Conservation (phyloP, 768 basidiomycete genomes). For the Tulasnella sp. region DNA sequence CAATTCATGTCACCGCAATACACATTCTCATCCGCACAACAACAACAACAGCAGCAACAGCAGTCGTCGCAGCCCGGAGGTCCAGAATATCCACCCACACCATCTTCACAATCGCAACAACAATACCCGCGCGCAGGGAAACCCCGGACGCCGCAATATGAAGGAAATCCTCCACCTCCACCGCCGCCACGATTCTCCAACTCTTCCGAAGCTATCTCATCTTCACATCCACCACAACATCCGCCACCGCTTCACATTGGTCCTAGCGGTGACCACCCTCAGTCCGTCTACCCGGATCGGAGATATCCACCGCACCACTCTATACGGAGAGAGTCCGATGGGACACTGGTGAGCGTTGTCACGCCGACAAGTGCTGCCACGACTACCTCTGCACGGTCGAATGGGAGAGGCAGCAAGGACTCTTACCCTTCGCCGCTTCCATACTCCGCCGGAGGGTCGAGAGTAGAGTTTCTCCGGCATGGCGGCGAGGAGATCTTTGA, state of each 20-base stretch:
- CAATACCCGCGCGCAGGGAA: too few species aligned
- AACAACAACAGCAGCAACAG: too few species aligned
- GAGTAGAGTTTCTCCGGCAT: background rate
- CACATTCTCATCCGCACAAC: background rate
- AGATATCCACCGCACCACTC: background rate
- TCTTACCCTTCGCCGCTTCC: background rate
- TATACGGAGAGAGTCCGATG: slow-evolving; percentile 2
- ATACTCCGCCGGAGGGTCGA: background rate
- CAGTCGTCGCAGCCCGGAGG: too few species aligned
- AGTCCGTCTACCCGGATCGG: too few species aligned
- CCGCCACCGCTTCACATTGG: slow-evolving; percentile 6
- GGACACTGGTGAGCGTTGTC: background rate
- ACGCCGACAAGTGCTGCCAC: slow-evolving; percentile 2
- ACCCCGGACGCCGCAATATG: too few species aligned
- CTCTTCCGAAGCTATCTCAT: too few species aligned
- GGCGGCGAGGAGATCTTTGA: background rate
- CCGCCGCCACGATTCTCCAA: too few species aligned
- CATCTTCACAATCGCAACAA: too few species aligned
- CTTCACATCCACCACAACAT: background rate
- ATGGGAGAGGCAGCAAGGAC: slow-evolving; percentile 1
- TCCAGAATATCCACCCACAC: too few species aligned
- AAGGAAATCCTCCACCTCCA: too few species aligned
- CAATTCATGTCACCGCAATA: background rate
- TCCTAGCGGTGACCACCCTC: too few species aligned
- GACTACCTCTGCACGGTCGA: background rate